Percentiles rank a stretch among this genome's conserved stretches.
phyloP scores from a whole-genome alignment of 2,329 filamentous ascomycete genomes.

The Xylaria hypoxylon region DNA sequence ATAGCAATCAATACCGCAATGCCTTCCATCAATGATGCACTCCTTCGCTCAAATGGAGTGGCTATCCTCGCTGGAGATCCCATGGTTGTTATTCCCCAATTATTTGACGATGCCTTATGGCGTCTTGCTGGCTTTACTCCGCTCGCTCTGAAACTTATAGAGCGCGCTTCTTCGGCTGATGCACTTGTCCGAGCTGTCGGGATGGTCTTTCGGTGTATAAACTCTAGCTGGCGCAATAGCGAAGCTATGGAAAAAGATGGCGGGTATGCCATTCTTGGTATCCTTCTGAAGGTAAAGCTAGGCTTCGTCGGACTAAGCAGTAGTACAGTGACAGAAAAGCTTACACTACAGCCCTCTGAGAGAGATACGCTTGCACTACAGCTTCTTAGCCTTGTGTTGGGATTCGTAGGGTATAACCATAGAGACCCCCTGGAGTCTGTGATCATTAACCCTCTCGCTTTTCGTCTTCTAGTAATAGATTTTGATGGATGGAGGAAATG shows the following conservation, averaged over 20 bases:
- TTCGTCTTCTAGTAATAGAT: slow-evolving; percentile 90
- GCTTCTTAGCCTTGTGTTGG: slow-evolving; percentile 80
- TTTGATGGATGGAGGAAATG: slow-evolving; percentile 92
- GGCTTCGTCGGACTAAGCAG: slow-evolving; percentile 61
- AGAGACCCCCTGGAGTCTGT: slow-evolving; percentile 85
- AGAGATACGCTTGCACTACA: slow-evolving; percentile 68
- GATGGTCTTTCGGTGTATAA: slow-evolving; percentile 86
- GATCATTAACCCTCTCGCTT: slow-evolving; percentile 95
- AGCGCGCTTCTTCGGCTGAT: slow-evolving; percentile 76
- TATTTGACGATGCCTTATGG: slow-evolving; percentile 93
- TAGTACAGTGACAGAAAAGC: slow-evolving; percentile 53
- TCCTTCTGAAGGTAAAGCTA: slow-evolving; percentile 86
- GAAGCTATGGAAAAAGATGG: slow-evolving; percentile 98
- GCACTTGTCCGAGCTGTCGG: slow-evolving; percentile 82
- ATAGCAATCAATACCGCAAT: slow-evolving; percentile 90
- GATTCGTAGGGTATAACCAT: slow-evolving; percentile 89
- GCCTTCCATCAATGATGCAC: slow-evolving; percentile 86
- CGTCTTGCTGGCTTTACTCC: slow-evolving; percentile 90
- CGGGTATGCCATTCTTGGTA: slow-evolving; percentile 88
- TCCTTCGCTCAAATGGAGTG: slow-evolving; percentile 84
- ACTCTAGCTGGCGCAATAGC: slow-evolving; percentile 95
- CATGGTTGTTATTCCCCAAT: slow-evolving; percentile 81
- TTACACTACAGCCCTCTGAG: slow-evolving; percentile 63
- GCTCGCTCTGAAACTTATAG: slow-evolving; percentile 84
- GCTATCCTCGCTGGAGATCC: slow-evolving; percentile 86